Conservation (phyloP, 257 asterid species). For the Eustoma russellianum region DNA sequence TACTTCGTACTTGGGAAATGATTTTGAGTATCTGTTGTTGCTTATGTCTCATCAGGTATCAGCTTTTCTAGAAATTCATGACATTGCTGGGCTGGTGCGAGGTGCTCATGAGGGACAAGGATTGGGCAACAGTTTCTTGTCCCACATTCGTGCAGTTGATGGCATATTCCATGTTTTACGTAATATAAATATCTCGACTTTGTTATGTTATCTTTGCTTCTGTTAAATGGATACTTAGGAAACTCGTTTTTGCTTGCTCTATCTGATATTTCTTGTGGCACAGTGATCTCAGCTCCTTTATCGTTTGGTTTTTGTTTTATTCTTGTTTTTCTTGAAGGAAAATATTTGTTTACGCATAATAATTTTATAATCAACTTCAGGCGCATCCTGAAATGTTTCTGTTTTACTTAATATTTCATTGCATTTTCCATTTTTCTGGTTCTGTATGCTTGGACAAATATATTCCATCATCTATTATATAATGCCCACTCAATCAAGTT, state of each 20-base stretch:
- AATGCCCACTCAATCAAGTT: too few species aligned
- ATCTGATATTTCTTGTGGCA: not conserved
- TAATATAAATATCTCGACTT: constrained; percentile 24
- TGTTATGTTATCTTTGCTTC: constrained; percentile 4
- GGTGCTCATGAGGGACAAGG: constrained; percentile 99
- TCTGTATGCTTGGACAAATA: too few species aligned
- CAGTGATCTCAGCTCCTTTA: too few species aligned
- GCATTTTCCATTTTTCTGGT: too few species aligned
- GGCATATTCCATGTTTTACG: constrained; percentile 97
- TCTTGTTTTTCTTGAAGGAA: too few species aligned
- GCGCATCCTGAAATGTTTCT: too few species aligned
- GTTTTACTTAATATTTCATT: too few species aligned
- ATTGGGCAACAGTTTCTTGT: constrained; percentile 87
- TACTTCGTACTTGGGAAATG: not conserved
- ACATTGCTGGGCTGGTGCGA: constrained; percentile 95
- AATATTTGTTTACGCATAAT: too few species aligned
- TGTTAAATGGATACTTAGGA: not conserved
- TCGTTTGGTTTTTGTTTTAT: not conserved
- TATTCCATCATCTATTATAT: too few species aligned
- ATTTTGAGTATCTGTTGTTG: not conserved
- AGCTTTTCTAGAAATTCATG: constrained; percentile 94
- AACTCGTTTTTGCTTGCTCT: too few species aligned
- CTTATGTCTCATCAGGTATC: constrained; percentile 43
- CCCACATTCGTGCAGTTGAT: constrained; percentile 98
- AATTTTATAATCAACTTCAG: too few species aligned